Evolutionary conservation across 805 yeast species (phyloP), one percentile per base, ranked within the genome.

Genomic region (Kluyveromyces wickerhamii): DNA sequence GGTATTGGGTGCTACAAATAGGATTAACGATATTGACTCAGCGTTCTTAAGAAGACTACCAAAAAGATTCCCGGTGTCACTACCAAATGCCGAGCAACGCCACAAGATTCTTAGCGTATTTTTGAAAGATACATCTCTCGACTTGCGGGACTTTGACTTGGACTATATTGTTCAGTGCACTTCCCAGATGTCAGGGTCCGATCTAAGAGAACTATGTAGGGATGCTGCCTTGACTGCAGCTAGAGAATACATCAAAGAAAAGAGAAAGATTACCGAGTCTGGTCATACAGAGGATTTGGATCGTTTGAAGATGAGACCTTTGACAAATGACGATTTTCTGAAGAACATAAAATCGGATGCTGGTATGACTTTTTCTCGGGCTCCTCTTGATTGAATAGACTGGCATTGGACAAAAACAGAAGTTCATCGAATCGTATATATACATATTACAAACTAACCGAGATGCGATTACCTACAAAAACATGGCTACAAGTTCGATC

Each of bases 41-140:
- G 98, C 98, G 2, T 85, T 89, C 51, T 65, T 92, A 62, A 73
- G 98, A 60, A 74, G 98, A 52, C 69, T 89, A 75, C 96, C 97
- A 5, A 89, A 89, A 57, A 69, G 85, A 35, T 88, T 89, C 57
- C 74, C 87, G 3, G 77, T 92, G 14, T 67, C 72, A 1, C 68
- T 81, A 46, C 97, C 98, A 1, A 68, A 71, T 38, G 57, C 68
- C 1, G 65, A 57, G 5, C 94, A 89, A 55, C 67, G 97, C 32
- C 58, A 59, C 29, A 72, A 79, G 40, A 89, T 89, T 34, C 65
- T 92, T 36, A 53, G 60, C n/a, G 75, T 87, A 25, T 59, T 87
- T 34, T 66, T 89, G 34, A 64, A 70, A 26, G 87, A 74, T 27
- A 77, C 92, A 3, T 64, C 68, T 26, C 51, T 82, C 4, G 88